A percentile compares a stretch with the other conserved stretches of the same genome.
Evolutionary conservation across 305 asterid species (phyloP).

Genomic region (Salvia sclarea): DNA sequence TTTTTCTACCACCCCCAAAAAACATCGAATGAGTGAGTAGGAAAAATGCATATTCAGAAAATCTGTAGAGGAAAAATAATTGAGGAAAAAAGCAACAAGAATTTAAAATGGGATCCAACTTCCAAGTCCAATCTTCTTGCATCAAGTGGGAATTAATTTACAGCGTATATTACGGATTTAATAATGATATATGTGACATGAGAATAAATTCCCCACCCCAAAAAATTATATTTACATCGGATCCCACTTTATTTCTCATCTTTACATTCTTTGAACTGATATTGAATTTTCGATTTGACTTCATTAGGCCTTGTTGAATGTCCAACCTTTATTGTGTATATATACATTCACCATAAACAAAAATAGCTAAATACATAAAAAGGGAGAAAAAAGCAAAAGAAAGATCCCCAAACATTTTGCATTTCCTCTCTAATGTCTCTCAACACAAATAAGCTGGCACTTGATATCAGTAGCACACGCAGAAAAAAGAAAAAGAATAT

Average conservation of each 20-base stretch:
- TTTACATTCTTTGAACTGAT: background rate
- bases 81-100: background rate
- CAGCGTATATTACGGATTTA: background rate
- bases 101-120: background rate
- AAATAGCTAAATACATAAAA: background rate
- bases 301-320: background rate
- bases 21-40: background rate
- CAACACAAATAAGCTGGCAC: background rate
- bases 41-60: background rate
- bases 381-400: background rate
- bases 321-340: background rate
- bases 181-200: background rate
- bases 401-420: background rate
- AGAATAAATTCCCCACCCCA: constrained; percentile 12
- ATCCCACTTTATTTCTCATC: background rate
- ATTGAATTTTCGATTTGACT: background rate
- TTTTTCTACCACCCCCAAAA: background rate
- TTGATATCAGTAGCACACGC: no score
- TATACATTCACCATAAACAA: background rate
- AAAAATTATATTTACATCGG: background rate
- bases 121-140: background rate
- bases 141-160: background rate
- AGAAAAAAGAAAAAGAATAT: no score
- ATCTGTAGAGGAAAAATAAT: background rate
- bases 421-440: background rate